Percentiles rank a stretch among this genome's conserved stretches.
phyloP scores from a whole-genome alignment of 2,329 filamentous ascomycete genomes.

The Niveomyces coronatus region DNA sequence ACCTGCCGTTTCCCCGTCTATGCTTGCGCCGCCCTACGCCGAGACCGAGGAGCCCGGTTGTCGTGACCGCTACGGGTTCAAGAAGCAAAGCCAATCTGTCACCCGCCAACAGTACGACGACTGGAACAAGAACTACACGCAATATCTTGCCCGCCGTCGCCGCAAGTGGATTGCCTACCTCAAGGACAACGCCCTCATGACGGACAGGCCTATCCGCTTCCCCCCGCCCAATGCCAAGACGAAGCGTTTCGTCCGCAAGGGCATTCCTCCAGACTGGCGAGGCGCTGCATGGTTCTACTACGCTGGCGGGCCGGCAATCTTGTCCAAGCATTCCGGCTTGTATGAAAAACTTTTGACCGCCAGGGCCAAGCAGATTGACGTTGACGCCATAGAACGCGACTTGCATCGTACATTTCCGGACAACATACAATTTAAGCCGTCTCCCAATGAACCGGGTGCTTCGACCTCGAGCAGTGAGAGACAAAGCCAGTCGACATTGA shows the following conservation, averaged over 20 bases:
- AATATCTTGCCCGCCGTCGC: conserved; percentile 62
- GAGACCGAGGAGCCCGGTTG: conserved; percentile 37
- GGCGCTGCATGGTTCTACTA: conserved; percentile 98
- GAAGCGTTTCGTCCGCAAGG: conserved; percentile 85
- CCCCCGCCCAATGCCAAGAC: conserved; percentile 72
- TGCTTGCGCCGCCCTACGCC: conserved; percentile 14
- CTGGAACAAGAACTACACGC: conserved; percentile 67
- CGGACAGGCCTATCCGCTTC: conserved; percentile 63
- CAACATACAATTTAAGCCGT: conserved; percentile 78
- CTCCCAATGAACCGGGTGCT: conserved; percentile 19
- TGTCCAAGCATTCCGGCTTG: conserved; percentile 65
- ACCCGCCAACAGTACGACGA: conserved; percentile 66
- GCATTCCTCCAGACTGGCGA: conserved; percentile 86
- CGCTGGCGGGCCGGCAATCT: conserved; percentile 70
- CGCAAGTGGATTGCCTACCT: conserved; percentile 77
- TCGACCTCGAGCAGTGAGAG: conserved; percentile 20
- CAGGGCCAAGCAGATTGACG: conserved; percentile 59
- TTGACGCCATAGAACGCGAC: conserved; percentile 88
- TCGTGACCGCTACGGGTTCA: conserved; percentile 85
- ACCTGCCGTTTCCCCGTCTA: conserved; percentile 6
- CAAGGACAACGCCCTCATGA: conserved; percentile 64
- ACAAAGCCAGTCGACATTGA: conserved; percentile 27
- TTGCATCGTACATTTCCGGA: conserved; percentile 91
- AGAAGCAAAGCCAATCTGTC: conserved; percentile 74
- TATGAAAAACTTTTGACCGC: conserved; percentile 62